Evolutionary conservation across 768 basidiomycete species (phyloP).

Genomic region (Amanita pseudoporphyria): DNA sequence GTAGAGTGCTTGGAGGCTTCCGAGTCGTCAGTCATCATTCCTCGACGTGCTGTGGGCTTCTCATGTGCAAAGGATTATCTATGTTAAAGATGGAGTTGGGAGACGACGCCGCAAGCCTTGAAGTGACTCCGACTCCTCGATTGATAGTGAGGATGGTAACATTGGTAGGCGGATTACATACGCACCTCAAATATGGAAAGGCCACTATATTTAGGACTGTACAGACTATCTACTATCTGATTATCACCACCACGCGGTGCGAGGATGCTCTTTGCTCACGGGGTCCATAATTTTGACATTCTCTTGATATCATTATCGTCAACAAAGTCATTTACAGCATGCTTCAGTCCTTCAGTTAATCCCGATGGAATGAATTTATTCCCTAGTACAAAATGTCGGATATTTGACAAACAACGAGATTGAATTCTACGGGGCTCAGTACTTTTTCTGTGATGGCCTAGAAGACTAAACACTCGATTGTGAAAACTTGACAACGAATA

Average conservation of each 20-base stretch:
- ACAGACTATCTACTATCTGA: too few relatives aligned
- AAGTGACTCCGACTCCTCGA: too few relatives aligned
- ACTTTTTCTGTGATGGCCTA: constrained; percentile 27
- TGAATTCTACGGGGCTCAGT: constrained; percentile 25
- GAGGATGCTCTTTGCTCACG: too few relatives aligned
- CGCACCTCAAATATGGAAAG: too few relatives aligned
- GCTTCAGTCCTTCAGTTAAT: constrained; percentile 29
- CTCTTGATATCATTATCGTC: too few relatives aligned
- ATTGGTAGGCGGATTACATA: too few relatives aligned
- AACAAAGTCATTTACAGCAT: constrained; percentile 20
- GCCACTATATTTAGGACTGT: constrained; percentile 1
- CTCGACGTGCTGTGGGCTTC: constrained; percentile 35
- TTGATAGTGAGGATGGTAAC: too few relatives aligned
- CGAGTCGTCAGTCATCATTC: constrained; percentile 31
- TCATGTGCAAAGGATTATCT: constrained; percentile 39
- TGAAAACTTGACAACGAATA: not conserved
- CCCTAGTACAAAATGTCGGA: constrained; percentile 25
- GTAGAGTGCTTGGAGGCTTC: constrained; percentile 35
- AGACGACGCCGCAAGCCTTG: too few relatives aligned
- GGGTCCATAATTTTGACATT: too few relatives aligned
- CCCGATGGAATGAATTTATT: not conserved
- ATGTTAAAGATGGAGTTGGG: constrained; percentile 44
- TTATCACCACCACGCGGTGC: too few relatives aligned
- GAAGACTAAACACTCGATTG: constrained; percentile 7
- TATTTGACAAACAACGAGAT: constrained; percentile 21